Base-by-base conservation (phyloP, 306 rosid genomes). In the Rosa chinensis region DNA sequence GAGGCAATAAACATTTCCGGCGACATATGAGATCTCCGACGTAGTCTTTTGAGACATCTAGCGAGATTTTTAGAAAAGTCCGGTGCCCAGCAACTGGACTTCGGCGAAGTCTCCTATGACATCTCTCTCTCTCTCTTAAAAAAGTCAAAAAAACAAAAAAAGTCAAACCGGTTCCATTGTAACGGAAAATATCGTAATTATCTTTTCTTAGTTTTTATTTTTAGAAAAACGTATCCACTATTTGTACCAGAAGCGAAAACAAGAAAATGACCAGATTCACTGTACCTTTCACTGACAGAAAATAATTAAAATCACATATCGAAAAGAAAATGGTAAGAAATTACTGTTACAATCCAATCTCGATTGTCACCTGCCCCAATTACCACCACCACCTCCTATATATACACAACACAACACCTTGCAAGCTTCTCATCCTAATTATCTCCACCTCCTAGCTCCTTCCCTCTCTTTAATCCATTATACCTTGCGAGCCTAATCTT, bases 251-350 rank as follows among this genome's bases (percentile, higher is more conserved):
- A n/a, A 14, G 1, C 7, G 2, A 67, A 32, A 5, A 6, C 8
- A 48, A 43, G 50, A 78, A 75, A 35, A 49, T 35, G 88, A 28
- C 84, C 84, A 79, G 70, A 66, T 79, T 82, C 88, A 71, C 70
- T 56, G 82, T 64, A 64, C 67, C 56, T 81, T 70, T 75, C 20
- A 0, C n/a, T 40, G 6, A 12, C 1, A 18, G 16, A 21, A 28
- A 72, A 66, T 17, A 11, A 25, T 18, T 42, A 5, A 72, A 72
- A 73, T 14, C n/a, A 11, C 3, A 35, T 4, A 37, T 0, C 6
- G 13, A 8, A 48, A 25, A 20, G 10, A 71, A 71, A 47, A 11
- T n/a, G 25, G 47, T 62, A 62, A 28, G 37, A 63, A 63, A 6
- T 16, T 17, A 35, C 70, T 61, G 67, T 35, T 16, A 64, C 4